Percentiles rank a stretch among this genome's conserved stretches.
Conservation (phyloP, 768 basidiomycete species). For the Phlegmacium glaucopus region DNA sequence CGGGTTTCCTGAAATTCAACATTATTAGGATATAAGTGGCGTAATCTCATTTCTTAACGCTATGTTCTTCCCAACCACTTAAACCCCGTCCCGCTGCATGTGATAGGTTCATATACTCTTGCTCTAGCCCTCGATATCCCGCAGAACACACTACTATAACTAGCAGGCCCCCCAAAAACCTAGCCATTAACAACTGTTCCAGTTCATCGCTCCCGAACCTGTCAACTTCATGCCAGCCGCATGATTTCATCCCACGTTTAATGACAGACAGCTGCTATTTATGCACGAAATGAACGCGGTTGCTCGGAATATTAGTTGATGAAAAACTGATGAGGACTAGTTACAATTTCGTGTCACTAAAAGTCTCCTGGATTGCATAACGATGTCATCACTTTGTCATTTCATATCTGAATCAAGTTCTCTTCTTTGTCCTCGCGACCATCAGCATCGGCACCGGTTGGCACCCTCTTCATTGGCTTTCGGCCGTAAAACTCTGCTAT, state of each 20-base stretch:
- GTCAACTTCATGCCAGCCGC: background rate
- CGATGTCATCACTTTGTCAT: conserved; percentile 7
- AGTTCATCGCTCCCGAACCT: conserved; percentile 9
- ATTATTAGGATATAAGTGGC: too few relatives aligned
- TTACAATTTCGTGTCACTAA: background rate
- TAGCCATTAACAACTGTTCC: background rate
- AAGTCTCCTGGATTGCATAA: background rate
- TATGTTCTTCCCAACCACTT: background rate
- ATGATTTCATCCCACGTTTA: conserved; percentile 5
- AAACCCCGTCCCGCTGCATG: background rate
- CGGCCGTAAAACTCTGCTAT: conserved; percentile 90
- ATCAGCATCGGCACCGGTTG: conserved; percentile 46
- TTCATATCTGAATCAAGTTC: conserved; percentile 24
- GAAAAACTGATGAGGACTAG: background rate
- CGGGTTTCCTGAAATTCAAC: too few relatives aligned
- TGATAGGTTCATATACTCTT: background rate
- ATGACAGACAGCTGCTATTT: conserved; percentile 1
- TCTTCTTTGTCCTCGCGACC: conserved; percentile 33
- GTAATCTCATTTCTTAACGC: background rate
- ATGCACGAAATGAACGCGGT: background rate
- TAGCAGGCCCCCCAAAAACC: background rate
- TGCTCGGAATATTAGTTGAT: background rate
- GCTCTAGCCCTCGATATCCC: background rate
- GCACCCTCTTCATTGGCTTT: conserved; percentile 71
- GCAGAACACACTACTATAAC: background rate